Evolutionary conservation across 2,329 filamentous ascomycete genomes (phyloP).

Genomic region (Zymoseptoria pseudotritici): DNA sequence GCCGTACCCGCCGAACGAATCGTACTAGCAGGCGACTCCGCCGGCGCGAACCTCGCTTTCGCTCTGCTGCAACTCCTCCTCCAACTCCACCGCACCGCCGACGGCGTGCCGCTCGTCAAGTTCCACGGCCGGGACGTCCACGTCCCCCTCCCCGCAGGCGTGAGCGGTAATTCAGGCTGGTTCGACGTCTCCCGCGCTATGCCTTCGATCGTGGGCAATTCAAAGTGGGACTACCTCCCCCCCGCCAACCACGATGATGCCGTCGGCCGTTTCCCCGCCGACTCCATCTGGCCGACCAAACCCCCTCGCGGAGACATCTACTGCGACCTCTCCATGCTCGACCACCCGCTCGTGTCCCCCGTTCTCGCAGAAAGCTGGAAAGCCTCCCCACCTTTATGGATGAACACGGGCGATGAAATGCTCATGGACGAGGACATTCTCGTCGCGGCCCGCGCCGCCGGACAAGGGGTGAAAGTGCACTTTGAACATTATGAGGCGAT

Average conservation of each 20-base stretch:
- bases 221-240: constrained; percentile 58
- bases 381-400: constrained; percentile 57
- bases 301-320: constrained; percentile 44
- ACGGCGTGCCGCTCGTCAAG: constrained; percentile 38
- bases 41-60: constrained; percentile 64
- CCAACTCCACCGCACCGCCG: constrained; percentile 48
- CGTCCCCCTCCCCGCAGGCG: constrained; percentile 60
- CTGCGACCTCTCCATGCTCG: constrained; percentile 36
- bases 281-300: constrained; percentile 41
- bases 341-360: constrained; percentile 62
- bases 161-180: constrained; percentile 61
- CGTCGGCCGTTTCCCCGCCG: constrained; percentile 38
- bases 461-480: constrained; percentile 53
- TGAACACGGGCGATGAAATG: constrained; percentile 64
- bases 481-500: constrained; percentile 72
- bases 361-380: constrained; percentile 53
- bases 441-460: constrained; percentile 49
- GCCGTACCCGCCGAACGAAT: constrained; percentile 59
- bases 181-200: constrained; percentile 60
- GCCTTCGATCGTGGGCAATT: constrained; percentile 48
- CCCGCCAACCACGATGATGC: constrained; percentile 32
- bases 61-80: constrained; percentile 62
- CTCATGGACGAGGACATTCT: constrained; percentile 60
- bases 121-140: constrained; percentile 55
- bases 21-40: constrained; percentile 66